phyloP scores from a whole-genome alignment of 2,329 filamentous ascomycete genomes.

The Cercospora brassicicola region DNA sequence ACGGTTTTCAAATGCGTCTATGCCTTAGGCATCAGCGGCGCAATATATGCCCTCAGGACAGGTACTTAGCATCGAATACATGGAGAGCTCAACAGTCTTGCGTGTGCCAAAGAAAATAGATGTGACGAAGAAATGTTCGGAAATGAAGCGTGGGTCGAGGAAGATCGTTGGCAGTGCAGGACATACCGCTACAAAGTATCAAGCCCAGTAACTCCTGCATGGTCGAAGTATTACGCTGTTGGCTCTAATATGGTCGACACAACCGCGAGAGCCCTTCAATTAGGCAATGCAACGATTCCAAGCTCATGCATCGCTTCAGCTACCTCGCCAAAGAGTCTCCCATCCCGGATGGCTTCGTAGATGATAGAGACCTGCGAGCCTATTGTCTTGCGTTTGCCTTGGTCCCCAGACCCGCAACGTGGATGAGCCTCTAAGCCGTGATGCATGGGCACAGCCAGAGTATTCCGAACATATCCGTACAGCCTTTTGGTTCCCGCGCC shows the following conservation, averaged over 20 bases:
- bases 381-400: neutral
- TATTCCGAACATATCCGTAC: neutral
- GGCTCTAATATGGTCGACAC: neutral
- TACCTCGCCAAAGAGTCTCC: neutral
- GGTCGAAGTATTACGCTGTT: neutral
- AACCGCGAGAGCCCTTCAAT: neutral
- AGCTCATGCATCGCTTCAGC: neutral
- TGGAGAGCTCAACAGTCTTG: neutral
- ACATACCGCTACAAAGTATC: neutral
- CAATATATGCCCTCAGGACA: neutral
- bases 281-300: neutral
- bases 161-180: neutral
- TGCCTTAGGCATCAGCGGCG: neutral
- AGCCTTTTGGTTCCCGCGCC: neutral
- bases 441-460: neutral
- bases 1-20: neutral
- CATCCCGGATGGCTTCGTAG: conserved; percentile 6
- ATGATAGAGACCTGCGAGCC: conserved; percentile 6
- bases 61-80: neutral
- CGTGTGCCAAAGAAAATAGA: neutral
- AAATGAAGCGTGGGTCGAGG: neutral
- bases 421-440: conserved; percentile 5
- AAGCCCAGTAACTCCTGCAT: neutral
- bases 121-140: neutral
- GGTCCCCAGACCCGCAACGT: neutral